A percentile compares a stretch with the other conserved stretches of the same genome.
phyloP scores from a whole-genome alignment of 2,329 filamentous ascomycete genomes.

The Colletotrichum musae region DNA sequence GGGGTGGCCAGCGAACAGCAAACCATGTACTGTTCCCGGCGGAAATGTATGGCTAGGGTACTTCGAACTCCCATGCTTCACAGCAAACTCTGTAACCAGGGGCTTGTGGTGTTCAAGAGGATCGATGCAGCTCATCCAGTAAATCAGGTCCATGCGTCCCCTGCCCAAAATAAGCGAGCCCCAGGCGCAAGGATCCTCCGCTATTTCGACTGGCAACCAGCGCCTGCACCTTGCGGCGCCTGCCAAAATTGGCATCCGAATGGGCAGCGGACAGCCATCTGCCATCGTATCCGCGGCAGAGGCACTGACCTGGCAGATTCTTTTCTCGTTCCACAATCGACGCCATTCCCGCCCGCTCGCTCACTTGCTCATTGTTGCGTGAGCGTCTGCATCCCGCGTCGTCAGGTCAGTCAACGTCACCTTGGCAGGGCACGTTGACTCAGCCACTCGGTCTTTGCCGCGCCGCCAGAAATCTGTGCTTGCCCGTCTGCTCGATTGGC shows the following conservation, averaged over 20 bases:
- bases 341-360: conserved; percentile 29
- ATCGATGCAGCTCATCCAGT: conserved; percentile 44
- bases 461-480: conserved; percentile 24
- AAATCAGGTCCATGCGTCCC: conserved; percentile 36
- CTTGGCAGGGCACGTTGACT: background rate
- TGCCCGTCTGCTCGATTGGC: conserved; percentile 32
- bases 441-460: conserved; percentile 31
- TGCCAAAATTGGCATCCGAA: conserved; percentile 36
- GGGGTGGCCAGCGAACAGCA: conserved; percentile 26
- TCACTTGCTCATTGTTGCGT: conserved; percentile 12
- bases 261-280: background rate
- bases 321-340: conserved; percentile 12
- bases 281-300: background rate
- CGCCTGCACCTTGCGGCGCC: conserved; percentile 36
- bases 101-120: conserved; percentile 23
- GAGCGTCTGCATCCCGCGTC: conserved; percentile 1
- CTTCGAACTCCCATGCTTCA: conserved; percentile 31
- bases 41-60: conserved; percentile 26
- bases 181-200: conserved; percentile 36
- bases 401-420: background rate
- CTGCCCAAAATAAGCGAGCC: conserved; percentile 33
- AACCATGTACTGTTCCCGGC: conserved; percentile 27
- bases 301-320: background rate
- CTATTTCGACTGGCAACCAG: conserved; percentile 33
- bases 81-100: conserved; percentile 41